Percentiles rank a stretch among this genome's conserved stretches.
phyloP scores from a whole-genome alignment of 176 grass and related monocot species.

The Oryza rufipogon region DNA sequence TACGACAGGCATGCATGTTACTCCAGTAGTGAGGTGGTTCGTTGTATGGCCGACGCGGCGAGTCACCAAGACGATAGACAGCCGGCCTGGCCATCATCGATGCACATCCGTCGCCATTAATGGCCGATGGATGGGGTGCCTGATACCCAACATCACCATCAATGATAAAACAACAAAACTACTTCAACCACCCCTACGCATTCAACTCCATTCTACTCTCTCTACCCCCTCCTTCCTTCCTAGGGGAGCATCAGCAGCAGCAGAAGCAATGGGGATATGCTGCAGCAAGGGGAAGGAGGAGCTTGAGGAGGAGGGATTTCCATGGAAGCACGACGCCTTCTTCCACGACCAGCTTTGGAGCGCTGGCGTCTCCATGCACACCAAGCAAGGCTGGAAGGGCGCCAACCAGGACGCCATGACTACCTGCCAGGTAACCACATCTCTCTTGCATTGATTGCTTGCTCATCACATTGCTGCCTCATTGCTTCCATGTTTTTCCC shows the following conservation, averaged over 20 bases:
- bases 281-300: conserved; percentile 57
- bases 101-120: conserved; percentile 24
- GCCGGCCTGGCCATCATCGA: too few relatives aligned
- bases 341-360: conserved; percentile 47
- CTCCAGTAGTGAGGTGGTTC: neutral
- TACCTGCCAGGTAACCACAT: conserved; percentile 58
- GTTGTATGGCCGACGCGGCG: too few relatives aligned
- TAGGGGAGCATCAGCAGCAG: neutral
- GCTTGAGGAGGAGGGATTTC: conserved; percentile 41
- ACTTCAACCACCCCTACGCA: neutral
- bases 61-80: too few relatives aligned
- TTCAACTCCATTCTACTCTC: too few relatives aligned
- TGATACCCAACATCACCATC: neutral
- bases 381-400: conserved; percentile 91
- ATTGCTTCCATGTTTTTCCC: neutral
- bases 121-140: neutral
- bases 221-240: neutral
- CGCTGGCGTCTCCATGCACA: conserved; percentile 68
- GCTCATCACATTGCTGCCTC: neutral
- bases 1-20: neutral
- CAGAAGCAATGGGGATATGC: conserved; percentile 70
- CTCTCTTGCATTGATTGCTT: neutral
- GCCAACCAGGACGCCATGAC: conserved; percentile 96
- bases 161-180: neutral
- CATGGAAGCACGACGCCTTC: conserved; percentile 49